These are phyloP conservation scores for Trypanosomatidae sp. DNA, from an alignment of 208 protist species.

Conservation along the genomic window DNA sequence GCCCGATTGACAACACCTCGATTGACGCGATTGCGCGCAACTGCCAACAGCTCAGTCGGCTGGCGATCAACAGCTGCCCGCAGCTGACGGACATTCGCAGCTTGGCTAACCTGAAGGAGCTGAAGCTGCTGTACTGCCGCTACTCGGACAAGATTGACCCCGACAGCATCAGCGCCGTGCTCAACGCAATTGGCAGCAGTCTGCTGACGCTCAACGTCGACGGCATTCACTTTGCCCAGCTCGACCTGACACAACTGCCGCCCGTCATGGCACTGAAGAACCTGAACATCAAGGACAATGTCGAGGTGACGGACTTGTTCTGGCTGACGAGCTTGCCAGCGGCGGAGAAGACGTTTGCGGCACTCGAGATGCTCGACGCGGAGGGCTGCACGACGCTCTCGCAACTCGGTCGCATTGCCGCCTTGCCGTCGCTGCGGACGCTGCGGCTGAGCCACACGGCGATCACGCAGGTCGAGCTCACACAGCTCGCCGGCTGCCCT, in stretches of 20 bases:
- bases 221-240: constrained; percentile 26
- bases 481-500: constrained; percentile 8
- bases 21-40: constrained; percentile 30
- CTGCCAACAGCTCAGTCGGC: constrained; percentile 44
- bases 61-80: constrained; percentile 64
- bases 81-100: constrained; percentile 25
- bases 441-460: constrained; percentile 25
- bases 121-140: constrained; percentile 67
- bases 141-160: constrained; percentile 52
- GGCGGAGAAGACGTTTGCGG: constrained; percentile 7
- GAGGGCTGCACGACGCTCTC: constrained; percentile 28
- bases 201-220: constrained; percentile 62
- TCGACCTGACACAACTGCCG: constrained; percentile 17
- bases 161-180: constrained; percentile 18
- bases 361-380: constrained; percentile 36
- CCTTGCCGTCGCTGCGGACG: constrained; percentile 23
- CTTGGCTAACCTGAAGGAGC: constrained; percentile 25
- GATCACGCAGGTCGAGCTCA: constrained; percentile 16
- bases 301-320: constrained; percentile 13
- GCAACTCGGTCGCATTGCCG: constrained; percentile 12
- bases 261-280: constrained; percentile 25
- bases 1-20: constrained; percentile 22
- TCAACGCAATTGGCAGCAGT: constrained; percentile 24
- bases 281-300: constrained; percentile 62
- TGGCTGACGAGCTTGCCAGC: constrained; percentile 17